Conservation (phyloP, 106 monocot genomes). For the Phalaenopsis aphrodite region DNA sequence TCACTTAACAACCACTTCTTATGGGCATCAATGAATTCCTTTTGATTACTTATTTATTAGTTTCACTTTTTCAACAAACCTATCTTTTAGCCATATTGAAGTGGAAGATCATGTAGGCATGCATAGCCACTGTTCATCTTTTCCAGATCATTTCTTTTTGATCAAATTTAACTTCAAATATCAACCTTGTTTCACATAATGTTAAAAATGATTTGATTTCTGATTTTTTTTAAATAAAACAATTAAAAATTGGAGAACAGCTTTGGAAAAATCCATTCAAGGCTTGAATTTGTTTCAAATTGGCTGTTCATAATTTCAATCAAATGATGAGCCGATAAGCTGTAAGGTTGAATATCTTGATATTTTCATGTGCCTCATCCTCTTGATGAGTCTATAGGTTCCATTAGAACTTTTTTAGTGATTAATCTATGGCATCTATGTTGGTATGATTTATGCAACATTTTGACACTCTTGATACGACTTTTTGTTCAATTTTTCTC, state of each 20-base stretch:
- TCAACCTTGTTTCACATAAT: neutral
- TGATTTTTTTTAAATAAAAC: neutral
- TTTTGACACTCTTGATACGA: neutral
- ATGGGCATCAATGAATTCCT: neutral
- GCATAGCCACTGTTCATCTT: neutral
- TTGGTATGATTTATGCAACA: neutral
- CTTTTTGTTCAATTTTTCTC: neutral
- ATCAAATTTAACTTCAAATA: neutral
- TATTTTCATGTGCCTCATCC: neutral
- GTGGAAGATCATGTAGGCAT: neutral
- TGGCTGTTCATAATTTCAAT: neutral
- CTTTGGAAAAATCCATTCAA: neutral
- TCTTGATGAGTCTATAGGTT: neutral
- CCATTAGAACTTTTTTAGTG: neutral
- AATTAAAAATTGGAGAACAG: neutral
- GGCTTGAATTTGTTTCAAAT: neutral
- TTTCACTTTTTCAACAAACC: neutral
- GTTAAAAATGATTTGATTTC: neutral
- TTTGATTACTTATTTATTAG: neutral
- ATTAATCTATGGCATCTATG: neutral
- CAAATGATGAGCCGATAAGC: neutral
- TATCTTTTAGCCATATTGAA: neutral
- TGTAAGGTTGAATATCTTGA: neutral
- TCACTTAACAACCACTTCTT: neutral
- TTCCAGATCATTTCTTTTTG: neutral